These are phyloP conservation scores for Cetraspora pellucida DNA, from an alignment of 192 early-diverging fungal genomes.

Conservation along the genomic window DNA sequence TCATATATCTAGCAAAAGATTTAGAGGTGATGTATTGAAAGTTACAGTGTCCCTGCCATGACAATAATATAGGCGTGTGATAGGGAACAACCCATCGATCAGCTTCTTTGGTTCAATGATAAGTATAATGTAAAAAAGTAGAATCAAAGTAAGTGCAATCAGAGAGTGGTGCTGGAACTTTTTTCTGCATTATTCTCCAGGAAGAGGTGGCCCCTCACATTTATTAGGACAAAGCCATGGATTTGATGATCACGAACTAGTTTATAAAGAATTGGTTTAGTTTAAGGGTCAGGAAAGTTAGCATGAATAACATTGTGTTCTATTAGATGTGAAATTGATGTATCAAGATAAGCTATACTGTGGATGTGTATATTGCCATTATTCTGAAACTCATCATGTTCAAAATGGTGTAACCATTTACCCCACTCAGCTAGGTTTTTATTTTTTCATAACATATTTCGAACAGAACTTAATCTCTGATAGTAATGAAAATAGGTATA, in stretches of 20 bases:
- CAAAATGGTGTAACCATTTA: no score
- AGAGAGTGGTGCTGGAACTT: not conserved
- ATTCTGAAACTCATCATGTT: no score
- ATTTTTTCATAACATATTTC: no score
- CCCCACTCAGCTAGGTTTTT: no score
- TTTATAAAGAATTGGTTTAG: no score
- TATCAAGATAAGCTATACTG: no score
- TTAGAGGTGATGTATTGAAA: no score
- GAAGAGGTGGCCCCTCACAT: not conserved
- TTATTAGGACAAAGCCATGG: not conserved
- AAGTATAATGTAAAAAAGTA: not conserved
- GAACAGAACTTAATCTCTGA: no score
- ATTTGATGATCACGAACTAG: slow-evolving; percentile 10
- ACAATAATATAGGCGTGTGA: not conserved
- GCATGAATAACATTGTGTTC: not conserved
- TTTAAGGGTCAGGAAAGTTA: not conserved
- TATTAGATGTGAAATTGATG: not conserved
- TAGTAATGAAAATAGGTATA: no score
- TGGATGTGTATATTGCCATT: no score
- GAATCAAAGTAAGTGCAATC: not conserved
- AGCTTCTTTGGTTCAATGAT: not conserved
- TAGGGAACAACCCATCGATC: slow-evolving; percentile 12
- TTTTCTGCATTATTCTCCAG: not conserved
- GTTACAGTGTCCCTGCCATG: not conserved
- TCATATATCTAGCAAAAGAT: no score